These are phyloP conservation scores for Fusarium xyrophilum DNA, from an alignment of 2,329 filamentous ascomycete genomes.

Conservation along the genomic window DNA sequence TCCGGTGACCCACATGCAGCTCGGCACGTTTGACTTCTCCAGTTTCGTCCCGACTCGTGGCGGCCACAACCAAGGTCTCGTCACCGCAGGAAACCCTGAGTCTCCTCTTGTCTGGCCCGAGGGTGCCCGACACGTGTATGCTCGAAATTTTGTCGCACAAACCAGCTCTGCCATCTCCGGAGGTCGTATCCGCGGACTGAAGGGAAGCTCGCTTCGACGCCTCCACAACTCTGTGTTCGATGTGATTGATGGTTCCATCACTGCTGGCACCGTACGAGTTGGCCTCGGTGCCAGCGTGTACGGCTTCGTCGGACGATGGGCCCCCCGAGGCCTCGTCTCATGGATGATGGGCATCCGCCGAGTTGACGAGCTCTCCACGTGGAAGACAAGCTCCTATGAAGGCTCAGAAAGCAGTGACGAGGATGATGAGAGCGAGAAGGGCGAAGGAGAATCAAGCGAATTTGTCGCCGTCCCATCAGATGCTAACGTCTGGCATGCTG, in stretches of 20 bases:
- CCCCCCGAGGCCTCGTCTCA: slow-evolving; percentile 78
- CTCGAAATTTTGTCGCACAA: slow-evolving; percentile 65
- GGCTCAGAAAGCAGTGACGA: slow-evolving; percentile 48
- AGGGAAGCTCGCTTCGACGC: slow-evolving; percentile 75
- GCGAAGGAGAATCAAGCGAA: slow-evolving; percentile 48
- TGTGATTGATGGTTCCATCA: slow-evolving; percentile 73
- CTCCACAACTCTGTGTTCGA: slow-evolving; percentile 91
- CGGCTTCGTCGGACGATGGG: slow-evolving; percentile 81
- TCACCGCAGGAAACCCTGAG: slow-evolving; percentile 53
- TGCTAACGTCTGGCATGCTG: slow-evolving; percentile 51
- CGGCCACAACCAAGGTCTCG: slow-evolving; percentile 46
- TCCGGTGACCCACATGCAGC: slow-evolving; percentile 83
- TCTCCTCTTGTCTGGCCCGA: slow-evolving; percentile 69
- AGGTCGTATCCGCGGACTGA: slow-evolving; percentile 64
- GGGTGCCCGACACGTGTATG: slow-evolving; percentile 66
- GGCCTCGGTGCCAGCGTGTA: slow-evolving; percentile 86
- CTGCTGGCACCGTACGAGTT: slow-evolving; percentile 72
- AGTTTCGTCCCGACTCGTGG: slow-evolving; percentile 62
- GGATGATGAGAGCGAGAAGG: slow-evolving; percentile 46
- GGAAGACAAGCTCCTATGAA: slow-evolving; percentile 56
- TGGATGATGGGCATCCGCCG: slow-evolving; percentile 89
- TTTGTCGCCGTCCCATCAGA: slow-evolving; percentile 60
- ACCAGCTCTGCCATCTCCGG: slow-evolving; percentile 62
- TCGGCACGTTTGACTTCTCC: slow-evolving; percentile 88
- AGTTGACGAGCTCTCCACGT: slow-evolving; percentile 63